These are phyloP conservation scores for Cercospora sp. DNA, from an alignment of 2,329 filamentous ascomycete species.

Conservation along the genomic window DNA sequence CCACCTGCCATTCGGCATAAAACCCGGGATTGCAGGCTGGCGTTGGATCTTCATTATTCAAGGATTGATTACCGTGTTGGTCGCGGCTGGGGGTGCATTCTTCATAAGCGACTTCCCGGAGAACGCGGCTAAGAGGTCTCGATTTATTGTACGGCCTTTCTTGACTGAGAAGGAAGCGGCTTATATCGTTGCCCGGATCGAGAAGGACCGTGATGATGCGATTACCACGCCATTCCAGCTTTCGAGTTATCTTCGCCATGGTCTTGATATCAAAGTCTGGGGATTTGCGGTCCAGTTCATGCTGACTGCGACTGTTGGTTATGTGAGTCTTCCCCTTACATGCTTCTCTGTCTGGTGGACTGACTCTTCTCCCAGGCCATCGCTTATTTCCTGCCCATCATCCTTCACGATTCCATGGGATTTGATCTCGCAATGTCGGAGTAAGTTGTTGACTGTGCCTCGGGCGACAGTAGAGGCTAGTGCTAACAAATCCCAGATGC, in stretches of 20 bases:
- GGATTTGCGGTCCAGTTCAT: constrained; percentile 51
- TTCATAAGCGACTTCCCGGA: constrained; percentile 49
- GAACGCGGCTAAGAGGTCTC: constrained; percentile 43
- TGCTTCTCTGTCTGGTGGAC: background rate
- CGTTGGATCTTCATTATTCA: constrained; percentile 51
- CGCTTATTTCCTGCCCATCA: constrained; percentile 43
- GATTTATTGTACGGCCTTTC: constrained; percentile 43
- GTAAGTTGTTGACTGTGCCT: background rate
- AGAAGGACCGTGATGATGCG: constrained; percentile 56
- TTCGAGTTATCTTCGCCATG: constrained; percentile 38
- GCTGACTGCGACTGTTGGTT: constrained; percentile 56
- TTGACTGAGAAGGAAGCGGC: constrained; percentile 49
- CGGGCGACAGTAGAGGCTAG: background rate
- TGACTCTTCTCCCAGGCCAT: constrained; percentile 22
- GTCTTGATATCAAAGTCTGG: constrained; percentile 57
- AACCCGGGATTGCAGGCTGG: constrained; percentile 47
- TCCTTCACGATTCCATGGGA: constrained; percentile 41
- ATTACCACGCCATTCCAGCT: constrained; percentile 51
- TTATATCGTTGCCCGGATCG: constrained; percentile 54
- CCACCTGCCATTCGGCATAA: constrained; percentile 26
- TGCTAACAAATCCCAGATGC: constrained; percentile 19
- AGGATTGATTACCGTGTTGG: constrained; percentile 43
- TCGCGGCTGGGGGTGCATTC: constrained; percentile 46
- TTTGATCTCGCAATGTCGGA: constrained; percentile 36
- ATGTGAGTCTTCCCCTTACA: constrained; percentile 19